These are phyloP conservation scores for Boletellus emodensis DNA, from an alignment of 768 basidiomycete species.

Conservation along the genomic window DNA sequence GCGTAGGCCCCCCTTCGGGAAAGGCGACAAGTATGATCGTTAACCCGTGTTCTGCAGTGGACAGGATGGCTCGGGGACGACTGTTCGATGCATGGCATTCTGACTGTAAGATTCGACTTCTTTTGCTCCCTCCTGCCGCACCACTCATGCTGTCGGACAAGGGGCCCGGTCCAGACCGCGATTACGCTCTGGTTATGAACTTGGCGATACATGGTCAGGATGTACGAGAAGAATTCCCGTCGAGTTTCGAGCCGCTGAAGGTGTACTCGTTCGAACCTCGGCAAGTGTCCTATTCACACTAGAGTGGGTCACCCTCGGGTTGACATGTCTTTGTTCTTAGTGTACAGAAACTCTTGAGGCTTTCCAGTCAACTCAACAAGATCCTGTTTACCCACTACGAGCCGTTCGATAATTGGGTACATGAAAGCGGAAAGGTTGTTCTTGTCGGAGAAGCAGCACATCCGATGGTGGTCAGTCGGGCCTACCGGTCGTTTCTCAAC, in stretches of 20 bases:
- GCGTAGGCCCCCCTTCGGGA: slow-evolving; percentile 4
- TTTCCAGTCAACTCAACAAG: slow-evolving; percentile 17
- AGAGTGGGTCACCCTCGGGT: neutral
- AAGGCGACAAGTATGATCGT: neutral
- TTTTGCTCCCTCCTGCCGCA: too few species aligned
- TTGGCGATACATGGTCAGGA: slow-evolving; percentile 1
- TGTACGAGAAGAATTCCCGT: slow-evolving; percentile 4
- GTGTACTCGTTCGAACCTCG: slow-evolving; percentile 21
- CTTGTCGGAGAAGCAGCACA: slow-evolving; percentile 59
- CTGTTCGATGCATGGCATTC: slow-evolving; percentile 14
- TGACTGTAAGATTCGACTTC: slow-evolving; percentile 12
- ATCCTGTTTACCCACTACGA: slow-evolving; percentile 31
- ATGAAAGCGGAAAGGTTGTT: slow-evolving; percentile 47
- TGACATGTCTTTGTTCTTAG: slow-evolving; percentile 2
- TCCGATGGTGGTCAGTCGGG: slow-evolving; percentile 41
- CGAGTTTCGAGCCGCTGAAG: slow-evolving; percentile 11
- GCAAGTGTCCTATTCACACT: neutral
- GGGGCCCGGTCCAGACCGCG: slow-evolving; percentile 9
- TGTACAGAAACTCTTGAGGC: slow-evolving; percentile 18
- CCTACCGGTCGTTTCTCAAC: neutral
- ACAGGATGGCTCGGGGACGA: slow-evolving; percentile 22
- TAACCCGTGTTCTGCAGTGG: slow-evolving; percentile 12
- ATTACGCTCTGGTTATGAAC: slow-evolving; percentile 16
- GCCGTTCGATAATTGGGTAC: slow-evolving; percentile 46
- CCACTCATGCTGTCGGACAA: neutral